Percentiles rank a stretch among this genome's conserved stretches.
Conservation (phyloP, 345 rosid genomes). For the Lepidium sativum region DNA sequence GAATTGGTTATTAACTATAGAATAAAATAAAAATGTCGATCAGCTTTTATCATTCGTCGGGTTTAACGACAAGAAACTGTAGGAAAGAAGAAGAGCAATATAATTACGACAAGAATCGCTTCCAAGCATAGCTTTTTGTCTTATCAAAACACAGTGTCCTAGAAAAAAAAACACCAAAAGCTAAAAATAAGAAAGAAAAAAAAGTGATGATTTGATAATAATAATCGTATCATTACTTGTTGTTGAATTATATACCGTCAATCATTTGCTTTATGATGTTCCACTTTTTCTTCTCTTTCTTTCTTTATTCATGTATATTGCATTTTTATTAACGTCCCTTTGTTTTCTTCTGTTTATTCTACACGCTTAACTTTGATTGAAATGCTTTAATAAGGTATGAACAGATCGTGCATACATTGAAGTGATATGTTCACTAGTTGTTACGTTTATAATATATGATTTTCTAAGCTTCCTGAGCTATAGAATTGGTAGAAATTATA, state of each 20-base stretch:
- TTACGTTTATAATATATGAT: not conserved
- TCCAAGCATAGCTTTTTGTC: conserved; percentile 23
- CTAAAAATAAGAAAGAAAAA: not conserved
- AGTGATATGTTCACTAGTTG: not conserved
- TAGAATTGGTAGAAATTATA: not conserved
- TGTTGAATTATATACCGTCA: conserved; percentile 29
- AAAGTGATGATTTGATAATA: conserved; percentile 28
- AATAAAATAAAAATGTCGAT: not conserved
- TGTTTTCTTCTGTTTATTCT: not conserved
- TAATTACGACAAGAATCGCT: conserved; percentile 7
- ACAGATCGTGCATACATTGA: not conserved
- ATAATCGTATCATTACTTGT: conserved; percentile 26
- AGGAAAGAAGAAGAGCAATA: conserved; percentile 5
- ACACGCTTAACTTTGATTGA: not conserved
- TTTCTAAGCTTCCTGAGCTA: not conserved
- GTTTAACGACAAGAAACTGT: conserved; percentile 14
- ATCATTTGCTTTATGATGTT: conserved; percentile 26
- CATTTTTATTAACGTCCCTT: conserved; percentile 5
- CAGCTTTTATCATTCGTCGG: conserved; percentile 14
- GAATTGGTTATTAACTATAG: not conserved
- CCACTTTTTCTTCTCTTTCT: conserved; percentile 18
- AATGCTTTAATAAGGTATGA: not conserved
- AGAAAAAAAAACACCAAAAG: conserved; percentile 15
- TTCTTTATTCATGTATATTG: not conserved
- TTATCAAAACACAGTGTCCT: conserved; percentile 13